Evolutionary conservation across 331 rosid genomes (phyloP), one percentile per base, ranked within the genome.

Genomic region (Quercus lobata): DNA sequence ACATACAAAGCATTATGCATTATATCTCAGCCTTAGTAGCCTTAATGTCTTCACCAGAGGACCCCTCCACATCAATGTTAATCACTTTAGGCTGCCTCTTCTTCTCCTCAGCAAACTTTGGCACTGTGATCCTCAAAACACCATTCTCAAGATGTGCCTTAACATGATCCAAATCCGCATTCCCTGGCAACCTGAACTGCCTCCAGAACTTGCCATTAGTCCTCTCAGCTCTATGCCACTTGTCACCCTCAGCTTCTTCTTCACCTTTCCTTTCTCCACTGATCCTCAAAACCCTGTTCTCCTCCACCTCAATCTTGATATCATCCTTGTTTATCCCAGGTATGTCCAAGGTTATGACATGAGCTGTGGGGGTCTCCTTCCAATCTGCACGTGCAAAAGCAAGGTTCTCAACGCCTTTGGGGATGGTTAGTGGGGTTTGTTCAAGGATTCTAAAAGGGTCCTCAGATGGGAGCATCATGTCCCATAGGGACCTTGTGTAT

Each of bases 361-460:
- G 93, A 19, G 57, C 82, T 0, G 78, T 12, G 2, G 82, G 18
- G 0, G 87, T 85, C 71, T 89, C 93, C 57, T 76, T 87, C 93
- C 91, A 89, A 53, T 89, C 91, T 5, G 90, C 88, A 4, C 87
- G 86, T 2, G 93, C 93, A 21, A 85, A 32, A 2, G 91, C 87
- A 3, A 84, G 56, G 0, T 69, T 32, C 4, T 77, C 91, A 12
- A 76, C 0, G 7, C 76, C 77, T 22, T 41, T 79, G 27, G 84
- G 83, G 34, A 84, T 11, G 49, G 78, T 63, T 3, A 82, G 69
- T 1, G 92, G 86, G 22, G 78, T 76, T 35, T 89, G 91, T 14
- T 89, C 89, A 0, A 87, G 89, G 58, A 85, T 76, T 69, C 84
- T 77, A 76, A 89, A 85, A 0, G 90, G 90, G 22, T 89, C 88